These are phyloP conservation scores for Chaetomiaceae sp. DNA, from an alignment of 2,329 filamentous ascomycete species.

Conservation along the genomic window DNA sequence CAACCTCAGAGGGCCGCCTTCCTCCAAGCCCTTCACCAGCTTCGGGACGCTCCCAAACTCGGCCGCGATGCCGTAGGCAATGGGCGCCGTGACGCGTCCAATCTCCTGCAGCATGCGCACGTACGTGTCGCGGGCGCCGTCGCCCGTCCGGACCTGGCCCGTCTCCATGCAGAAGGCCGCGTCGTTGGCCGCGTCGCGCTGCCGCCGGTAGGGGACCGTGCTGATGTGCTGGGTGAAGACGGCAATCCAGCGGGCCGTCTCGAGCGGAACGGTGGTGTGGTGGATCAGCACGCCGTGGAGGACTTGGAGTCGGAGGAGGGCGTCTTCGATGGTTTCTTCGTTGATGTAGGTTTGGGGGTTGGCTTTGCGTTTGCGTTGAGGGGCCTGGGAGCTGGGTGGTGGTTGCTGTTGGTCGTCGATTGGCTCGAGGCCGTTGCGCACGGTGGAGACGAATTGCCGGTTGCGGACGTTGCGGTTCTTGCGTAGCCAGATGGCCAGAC, in stretches of 20 bases:
- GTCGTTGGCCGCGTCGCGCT: conserved; percentile 44
- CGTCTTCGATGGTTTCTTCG: conserved; percentile 66
- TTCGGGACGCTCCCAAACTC: conserved; percentile 56
- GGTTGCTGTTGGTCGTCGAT: conserved; percentile 21
- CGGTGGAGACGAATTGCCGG: conserved; percentile 61
- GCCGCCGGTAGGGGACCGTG: conserved; percentile 65
- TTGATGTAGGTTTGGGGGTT: conserved; percentile 51
- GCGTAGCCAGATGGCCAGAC: conserved; percentile 59
- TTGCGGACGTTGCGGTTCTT: conserved; percentile 66
- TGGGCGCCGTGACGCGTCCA: conserved; percentile 63
- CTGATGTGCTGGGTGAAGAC: conserved; percentile 76
- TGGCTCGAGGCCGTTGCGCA: conserved; percentile 46
- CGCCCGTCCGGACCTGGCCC: conserved; percentile 69
- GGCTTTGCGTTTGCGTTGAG: conserved; percentile 26
- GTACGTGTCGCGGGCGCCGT: conserved; percentile 63
- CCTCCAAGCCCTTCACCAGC: conserved; percentile 56
- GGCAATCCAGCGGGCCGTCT: conserved; percentile 69
- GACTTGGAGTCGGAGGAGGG: conserved; percentile 66
- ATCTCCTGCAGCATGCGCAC: conserved; percentile 74
- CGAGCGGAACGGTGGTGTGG: conserved; percentile 56
- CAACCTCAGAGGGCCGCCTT: conserved; percentile 56
- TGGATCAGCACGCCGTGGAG: conserved; percentile 63
- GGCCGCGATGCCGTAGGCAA: conserved; percentile 64
- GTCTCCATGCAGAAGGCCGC: conserved; percentile 73
- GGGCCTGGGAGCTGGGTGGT: not conserved